These are phyloP conservation scores for Oldenlandia corymbosa DNA, from an alignment of 257 asterid species.

Conservation along the genomic window DNA sequence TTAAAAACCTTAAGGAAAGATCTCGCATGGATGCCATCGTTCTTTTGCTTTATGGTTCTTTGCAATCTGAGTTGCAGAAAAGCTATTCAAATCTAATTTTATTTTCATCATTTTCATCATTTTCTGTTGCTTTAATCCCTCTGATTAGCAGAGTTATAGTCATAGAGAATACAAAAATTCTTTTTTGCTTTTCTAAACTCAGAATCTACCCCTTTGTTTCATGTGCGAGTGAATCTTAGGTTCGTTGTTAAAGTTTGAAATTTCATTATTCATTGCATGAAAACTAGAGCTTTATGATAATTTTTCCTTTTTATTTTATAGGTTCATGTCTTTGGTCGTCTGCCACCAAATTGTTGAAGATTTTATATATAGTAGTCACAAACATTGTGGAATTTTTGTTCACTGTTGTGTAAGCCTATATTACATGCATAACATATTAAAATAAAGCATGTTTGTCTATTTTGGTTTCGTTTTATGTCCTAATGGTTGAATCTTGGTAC, in stretches of 20 bases:
- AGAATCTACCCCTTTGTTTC: background rate
- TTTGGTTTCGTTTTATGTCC: background rate
- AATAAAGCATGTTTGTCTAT: background rate
- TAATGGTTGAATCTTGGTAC: background rate
- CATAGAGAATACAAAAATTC: background rate
- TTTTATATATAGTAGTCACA: constrained; percentile 86
- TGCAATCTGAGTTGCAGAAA: constrained; percentile 96
- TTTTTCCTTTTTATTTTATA: constrained; percentile 31
- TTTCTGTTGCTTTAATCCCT: too few species aligned
- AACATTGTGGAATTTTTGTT: constrained; percentile 94
- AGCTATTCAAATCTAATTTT: constrained; percentile 19
- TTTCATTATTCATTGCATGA: constrained; percentile 1
- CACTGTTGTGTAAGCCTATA: constrained; percentile 80
- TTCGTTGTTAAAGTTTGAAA: background rate
- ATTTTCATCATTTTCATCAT: background rate
- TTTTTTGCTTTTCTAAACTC: background rate
- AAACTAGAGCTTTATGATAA: constrained; percentile 9
- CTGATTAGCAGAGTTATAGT: background rate
- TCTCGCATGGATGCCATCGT: constrained; percentile 91
- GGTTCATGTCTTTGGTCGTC: constrained; percentile 86
- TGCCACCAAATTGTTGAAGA: constrained; percentile 86
- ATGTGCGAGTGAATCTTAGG: background rate
- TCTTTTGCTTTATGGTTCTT: constrained; percentile 93
- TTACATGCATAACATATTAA: too few species aligned
- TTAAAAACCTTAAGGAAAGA: constrained; percentile 78